Evolutionary conservation across 1,139 yeast genomes (phyloP).

Genomic region (Williopsis jadinii): DNA sequence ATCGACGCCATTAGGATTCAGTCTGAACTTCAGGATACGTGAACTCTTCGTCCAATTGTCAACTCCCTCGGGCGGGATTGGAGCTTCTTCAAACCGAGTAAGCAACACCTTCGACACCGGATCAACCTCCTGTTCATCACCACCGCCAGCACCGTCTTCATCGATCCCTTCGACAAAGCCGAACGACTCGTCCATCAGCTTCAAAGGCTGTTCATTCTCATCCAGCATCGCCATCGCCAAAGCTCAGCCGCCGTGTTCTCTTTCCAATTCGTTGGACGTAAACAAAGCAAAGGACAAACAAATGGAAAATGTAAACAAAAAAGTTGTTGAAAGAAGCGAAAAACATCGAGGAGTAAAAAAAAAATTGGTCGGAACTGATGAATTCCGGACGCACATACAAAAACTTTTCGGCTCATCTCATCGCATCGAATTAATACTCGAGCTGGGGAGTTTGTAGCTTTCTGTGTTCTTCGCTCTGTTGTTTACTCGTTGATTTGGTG

Average conservation of each 20-base stretch:
- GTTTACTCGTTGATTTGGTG: no score
- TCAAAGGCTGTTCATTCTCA: slow-evolving; percentile 4
- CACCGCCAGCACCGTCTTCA: neutral
- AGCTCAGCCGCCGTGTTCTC: neutral
- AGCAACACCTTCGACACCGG: slow-evolving; percentile 31
- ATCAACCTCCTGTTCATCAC: slow-evolving; percentile 27
- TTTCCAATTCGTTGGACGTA: neutral
- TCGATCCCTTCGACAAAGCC: slow-evolving; percentile 11
- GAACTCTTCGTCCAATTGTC: slow-evolving; percentile 24
- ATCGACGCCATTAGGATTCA: slow-evolving; percentile 33
- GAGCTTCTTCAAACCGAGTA: slow-evolving; percentile 29
- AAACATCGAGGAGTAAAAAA: neutral
- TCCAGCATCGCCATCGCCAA: neutral
- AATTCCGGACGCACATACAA: neutral
- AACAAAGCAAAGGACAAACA: neutral
- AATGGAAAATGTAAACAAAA: no score
- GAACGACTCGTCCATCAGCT: slow-evolving; percentile 12
- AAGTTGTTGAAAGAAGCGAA: neutral
- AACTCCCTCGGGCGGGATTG: slow-evolving; percentile 26
- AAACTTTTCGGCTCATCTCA: neutral
- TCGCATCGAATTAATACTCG: no score
- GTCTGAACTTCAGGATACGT: slow-evolving; percentile 33
- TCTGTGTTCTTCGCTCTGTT: no score
- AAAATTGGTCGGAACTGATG: neutral
- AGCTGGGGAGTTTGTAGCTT: no score